Percentiles rank a stretch among this genome's conserved stretches.
These are phyloP conservation scores for Priceomyces carsonii DNA, from an alignment of 805 yeast genomes.

Conservation along the genomic window DNA sequence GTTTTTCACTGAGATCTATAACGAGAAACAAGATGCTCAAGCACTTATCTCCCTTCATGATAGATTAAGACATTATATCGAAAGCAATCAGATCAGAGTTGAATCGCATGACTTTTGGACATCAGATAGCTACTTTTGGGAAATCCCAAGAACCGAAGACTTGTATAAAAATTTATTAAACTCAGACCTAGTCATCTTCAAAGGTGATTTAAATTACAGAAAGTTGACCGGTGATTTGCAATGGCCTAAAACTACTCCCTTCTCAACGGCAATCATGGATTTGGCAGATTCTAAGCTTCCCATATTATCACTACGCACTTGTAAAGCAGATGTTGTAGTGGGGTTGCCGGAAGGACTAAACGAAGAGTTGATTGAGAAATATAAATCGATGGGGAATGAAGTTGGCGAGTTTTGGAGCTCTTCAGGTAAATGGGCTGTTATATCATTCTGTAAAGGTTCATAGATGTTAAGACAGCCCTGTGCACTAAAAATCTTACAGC, in stretches of 20 bases:
- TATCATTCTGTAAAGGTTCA: slow-evolving; percentile 29
- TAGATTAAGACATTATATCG: slow-evolving; percentile 20
- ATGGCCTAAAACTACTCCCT: slow-evolving; percentile 85
- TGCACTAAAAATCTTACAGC: slow-evolving; percentile 5
- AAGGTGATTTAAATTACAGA: slow-evolving; percentile 96
- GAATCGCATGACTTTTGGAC: slow-evolving; percentile 85
- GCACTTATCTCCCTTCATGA: slow-evolving; percentile 22
- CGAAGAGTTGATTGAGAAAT: slow-evolving; percentile 61
- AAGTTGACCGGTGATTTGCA: slow-evolving; percentile 87
- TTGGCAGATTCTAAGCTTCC: slow-evolving; percentile 65
- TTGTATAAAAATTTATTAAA: slow-evolving; percentile 61
- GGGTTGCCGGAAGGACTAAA: slow-evolving; percentile 76
- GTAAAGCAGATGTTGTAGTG: slow-evolving; percentile 94
- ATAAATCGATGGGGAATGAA: slow-evolving; percentile 61
- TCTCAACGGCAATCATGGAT: slow-evolving; percentile 66
- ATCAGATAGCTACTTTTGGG: slow-evolving; percentile 71
- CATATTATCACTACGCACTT: slow-evolving; percentile 79
- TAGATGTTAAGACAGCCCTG: slow-evolving; percentile 4
- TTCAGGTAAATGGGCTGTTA: slow-evolving; percentile 93
- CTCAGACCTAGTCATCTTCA: slow-evolving; percentile 75
- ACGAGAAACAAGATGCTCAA: slow-evolving; percentile 16
- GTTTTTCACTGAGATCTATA: slow-evolving; percentile 48
- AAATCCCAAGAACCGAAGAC: slow-evolving; percentile 62
- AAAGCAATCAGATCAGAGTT: slow-evolving; percentile 20
- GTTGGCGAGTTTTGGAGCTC: slow-evolving; percentile 78